Evolutionary conservation across 495 filamentous ascomycete genomes (phyloP).

Genomic region (Penicillium odoratum): DNA sequence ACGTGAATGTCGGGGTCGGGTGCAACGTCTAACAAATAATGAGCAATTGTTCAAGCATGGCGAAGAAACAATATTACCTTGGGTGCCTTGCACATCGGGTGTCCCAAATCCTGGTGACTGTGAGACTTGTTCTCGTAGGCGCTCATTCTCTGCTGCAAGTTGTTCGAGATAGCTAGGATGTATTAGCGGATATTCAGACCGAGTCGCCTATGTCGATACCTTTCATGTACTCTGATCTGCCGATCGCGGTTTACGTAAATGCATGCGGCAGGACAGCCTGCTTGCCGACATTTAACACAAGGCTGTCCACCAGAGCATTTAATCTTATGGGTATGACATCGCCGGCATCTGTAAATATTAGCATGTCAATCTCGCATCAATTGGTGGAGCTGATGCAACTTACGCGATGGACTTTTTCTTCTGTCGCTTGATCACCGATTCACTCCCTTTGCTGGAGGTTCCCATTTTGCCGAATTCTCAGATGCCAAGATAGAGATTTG

Average conservation of each 20-base stretch:
- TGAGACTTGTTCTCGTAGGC: slow-evolving; percentile 23
- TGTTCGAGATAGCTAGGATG: slow-evolving; percentile 29
- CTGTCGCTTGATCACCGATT: slow-evolving; percentile 17
- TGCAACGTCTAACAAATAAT: neutral
- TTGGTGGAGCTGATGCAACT: neutral
- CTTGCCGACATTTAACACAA: slow-evolving; percentile 31
- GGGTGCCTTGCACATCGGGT: neutral
- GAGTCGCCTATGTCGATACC: slow-evolving; percentile 15
- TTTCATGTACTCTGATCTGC: slow-evolving; percentile 36
- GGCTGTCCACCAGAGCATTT: slow-evolving; percentile 40
- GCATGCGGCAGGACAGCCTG: slow-evolving; percentile 28
- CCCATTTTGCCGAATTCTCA: slow-evolving; percentile 1
- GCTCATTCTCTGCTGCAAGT: slow-evolving; percentile 27
- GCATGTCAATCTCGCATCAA: neutral
- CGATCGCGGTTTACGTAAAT: slow-evolving; percentile 36
- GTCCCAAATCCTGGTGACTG: slow-evolving; percentile 5
- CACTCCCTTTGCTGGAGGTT: neutral
- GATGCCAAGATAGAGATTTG: neutral
- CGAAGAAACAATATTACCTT: neutral
- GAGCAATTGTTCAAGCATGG: neutral
- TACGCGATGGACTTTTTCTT: slow-evolving; percentile 35
- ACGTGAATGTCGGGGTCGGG: slow-evolving; percentile 17
- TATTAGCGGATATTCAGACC: neutral
- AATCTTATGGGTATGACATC: slow-evolving; percentile 40
- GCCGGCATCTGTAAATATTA: slow-evolving; percentile 27